phyloP scores from a whole-genome alignment of 129 eudicot species.

The Lonicera japonica region DNA sequence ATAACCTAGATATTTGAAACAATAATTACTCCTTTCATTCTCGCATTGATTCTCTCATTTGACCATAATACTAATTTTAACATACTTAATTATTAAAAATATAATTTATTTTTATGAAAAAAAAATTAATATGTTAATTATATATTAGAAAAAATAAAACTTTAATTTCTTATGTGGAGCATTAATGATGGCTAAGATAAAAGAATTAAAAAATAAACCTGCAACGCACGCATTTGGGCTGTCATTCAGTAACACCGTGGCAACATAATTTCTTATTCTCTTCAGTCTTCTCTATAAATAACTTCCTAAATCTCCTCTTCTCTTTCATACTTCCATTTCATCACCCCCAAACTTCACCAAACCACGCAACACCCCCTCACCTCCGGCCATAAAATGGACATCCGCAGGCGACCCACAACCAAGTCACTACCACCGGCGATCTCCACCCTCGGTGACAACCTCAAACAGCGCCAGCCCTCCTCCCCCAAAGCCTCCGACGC shows the following conservation, averaged over 20 bases:
- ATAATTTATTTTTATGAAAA: too few relatives aligned
- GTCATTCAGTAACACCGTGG: background rate
- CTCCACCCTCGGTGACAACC: slow-evolving; percentile 32
- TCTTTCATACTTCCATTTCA: slow-evolving; percentile 3
- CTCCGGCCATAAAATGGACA: slow-evolving; percentile 32
- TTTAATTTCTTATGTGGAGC: too few relatives aligned
- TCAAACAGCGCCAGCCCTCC: slow-evolving; percentile 13
- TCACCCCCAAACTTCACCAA: background rate
- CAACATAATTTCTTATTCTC: background rate
- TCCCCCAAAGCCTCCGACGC: slow-evolving; percentile 38
- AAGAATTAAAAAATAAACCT: too few relatives aligned
- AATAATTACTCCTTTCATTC: too few relatives aligned
- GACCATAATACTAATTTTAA: too few relatives aligned
- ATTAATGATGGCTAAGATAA: too few relatives aligned
- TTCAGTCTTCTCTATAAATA: slow-evolving; percentile 14
- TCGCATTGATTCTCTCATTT: too few relatives aligned
- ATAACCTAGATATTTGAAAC: too few relatives aligned
- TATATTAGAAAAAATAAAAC: too few relatives aligned
- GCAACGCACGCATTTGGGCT: too few relatives aligned
- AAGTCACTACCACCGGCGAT: slow-evolving; percentile 7
- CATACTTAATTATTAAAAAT: too few relatives aligned
- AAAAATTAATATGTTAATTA: too few relatives aligned
- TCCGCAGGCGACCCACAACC: slow-evolving; percentile 49
- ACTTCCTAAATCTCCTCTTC: slow-evolving; percentile 1
- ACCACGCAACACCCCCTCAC: background rate